phyloP scores from a whole-genome alignment of 2,329 filamentous ascomycete species.

The Ophiocordyceps camponoti-saundersi region DNA sequence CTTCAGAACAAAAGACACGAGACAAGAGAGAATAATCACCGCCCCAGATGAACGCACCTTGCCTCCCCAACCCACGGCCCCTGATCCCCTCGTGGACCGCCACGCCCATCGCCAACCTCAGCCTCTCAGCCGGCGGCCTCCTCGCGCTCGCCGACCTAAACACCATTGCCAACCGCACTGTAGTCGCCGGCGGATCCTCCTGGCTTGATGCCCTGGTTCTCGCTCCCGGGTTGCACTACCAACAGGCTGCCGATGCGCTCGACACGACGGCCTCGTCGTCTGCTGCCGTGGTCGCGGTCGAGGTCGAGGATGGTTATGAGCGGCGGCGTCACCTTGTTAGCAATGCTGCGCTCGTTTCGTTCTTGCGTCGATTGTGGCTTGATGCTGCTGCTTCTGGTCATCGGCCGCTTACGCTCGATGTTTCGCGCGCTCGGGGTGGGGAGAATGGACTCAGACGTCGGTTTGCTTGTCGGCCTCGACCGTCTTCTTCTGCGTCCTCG shows the following conservation, averaged over 20 bases:
- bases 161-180: constrained; percentile 37
- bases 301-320: not conserved
- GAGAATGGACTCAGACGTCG: constrained; percentile 7
- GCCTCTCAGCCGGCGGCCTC: constrained; percentile 34
- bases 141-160: constrained; percentile 41
- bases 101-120: constrained; percentile 26
- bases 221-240: constrained; percentile 42
- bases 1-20: not conserved
- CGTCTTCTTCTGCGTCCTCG: not conserved
- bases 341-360: constrained; percentile 36
- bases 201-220: constrained; percentile 40
- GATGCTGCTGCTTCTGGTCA: constrained; percentile 1
- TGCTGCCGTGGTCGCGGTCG: not conserved
- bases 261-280: constrained; percentile 6
- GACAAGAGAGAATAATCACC: not conserved
- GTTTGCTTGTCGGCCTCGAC: not conserved
- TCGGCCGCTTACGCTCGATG: constrained; percentile 11
- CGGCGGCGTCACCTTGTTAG: constrained; percentile 17
- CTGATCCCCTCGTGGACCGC: constrained; percentile 24
- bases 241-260: constrained; percentile 37
- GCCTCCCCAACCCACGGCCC: constrained; percentile 1
- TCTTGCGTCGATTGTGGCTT: constrained; percentile 15
- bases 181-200: constrained; percentile 35
- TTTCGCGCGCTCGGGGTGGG: constrained; percentile 3
- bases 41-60: not conserved